Evolutionary conservation across 805 yeast genomes (phyloP).

Genomic region (Starmerella stigmatis): DNA sequence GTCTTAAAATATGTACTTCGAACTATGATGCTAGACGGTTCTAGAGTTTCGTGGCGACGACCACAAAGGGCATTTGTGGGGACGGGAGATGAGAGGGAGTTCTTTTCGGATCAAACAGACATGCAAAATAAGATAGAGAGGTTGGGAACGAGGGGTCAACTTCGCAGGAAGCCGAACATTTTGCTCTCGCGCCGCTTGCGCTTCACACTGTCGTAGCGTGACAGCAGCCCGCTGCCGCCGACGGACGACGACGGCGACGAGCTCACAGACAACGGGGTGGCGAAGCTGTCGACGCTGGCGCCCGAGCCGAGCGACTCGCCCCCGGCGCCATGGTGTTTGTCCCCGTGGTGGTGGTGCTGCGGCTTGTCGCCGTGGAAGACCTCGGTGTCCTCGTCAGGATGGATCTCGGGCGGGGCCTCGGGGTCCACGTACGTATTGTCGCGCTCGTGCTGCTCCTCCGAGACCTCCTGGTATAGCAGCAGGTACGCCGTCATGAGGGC

Average conservation of each 20-base stretch:
- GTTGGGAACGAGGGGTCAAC: background rate
- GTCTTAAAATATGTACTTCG: too few relatives aligned
- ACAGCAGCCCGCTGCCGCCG: conserved; percentile 1
- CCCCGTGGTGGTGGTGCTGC: too few relatives aligned
- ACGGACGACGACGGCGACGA: conserved; percentile 5
- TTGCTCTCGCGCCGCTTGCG: conserved; percentile 7
- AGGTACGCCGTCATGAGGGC: conserved; percentile 89
- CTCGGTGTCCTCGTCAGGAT: background rate
- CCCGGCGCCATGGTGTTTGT: too few relatives aligned
- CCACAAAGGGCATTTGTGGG: too few relatives aligned
- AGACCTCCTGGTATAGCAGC: conserved; percentile 59
- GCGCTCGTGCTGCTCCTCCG: conserved; percentile 21
- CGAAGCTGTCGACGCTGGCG: background rate
- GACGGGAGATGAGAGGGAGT: too few relatives aligned
- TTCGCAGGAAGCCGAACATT: conserved; percentile 4
- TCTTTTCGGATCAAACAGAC: too few relatives aligned
- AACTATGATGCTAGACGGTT: too few relatives aligned
- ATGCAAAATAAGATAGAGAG: background rate
- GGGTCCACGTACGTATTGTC: conserved; percentile 11
- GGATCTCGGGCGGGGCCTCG: background rate
- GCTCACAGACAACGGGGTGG: background rate
- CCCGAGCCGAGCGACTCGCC: background rate
- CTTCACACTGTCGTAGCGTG: conserved; percentile 8
- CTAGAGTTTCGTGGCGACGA: too few relatives aligned
- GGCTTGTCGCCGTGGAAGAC: background rate